phyloP scores from a whole-genome alignment of 129 eudicot genomes.

The Lactuca saligna region DNA sequence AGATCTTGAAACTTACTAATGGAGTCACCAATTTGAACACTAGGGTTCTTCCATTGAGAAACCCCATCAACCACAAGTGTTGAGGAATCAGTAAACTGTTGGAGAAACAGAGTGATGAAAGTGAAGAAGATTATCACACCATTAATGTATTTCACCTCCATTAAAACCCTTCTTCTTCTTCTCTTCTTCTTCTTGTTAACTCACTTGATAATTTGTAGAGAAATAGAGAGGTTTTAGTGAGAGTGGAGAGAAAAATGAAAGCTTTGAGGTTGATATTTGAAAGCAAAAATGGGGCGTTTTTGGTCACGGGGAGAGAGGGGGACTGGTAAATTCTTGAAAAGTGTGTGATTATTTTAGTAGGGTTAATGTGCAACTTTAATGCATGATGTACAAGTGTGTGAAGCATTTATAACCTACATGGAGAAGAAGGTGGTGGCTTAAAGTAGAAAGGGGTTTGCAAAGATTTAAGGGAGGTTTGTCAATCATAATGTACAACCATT shows the following conservation, averaged over 20 bases:
- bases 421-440: slow-evolving; percentile 9
- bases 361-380: background rate
- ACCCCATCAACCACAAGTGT: slow-evolving; percentile 86
- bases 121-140: slow-evolving; percentile 25
- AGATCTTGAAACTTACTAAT: slow-evolving; percentile 55
- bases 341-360: background rate
- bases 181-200: background rate
- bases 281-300: background rate
- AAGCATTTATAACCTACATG: background rate
- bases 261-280: slow-evolving; percentile 16
- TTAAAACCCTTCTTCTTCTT: slow-evolving; percentile 6
- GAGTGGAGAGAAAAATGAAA: slow-evolving; percentile 11
- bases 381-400: background rate
- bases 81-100: slow-evolving; percentile 41
- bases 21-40: slow-evolving; percentile 75
- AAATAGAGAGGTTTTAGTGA: slow-evolving; percentile 9
- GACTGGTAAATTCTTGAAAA: background rate
- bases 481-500: background rate
- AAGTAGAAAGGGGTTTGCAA: background rate
- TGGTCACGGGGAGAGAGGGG: slow-evolving; percentile 2
- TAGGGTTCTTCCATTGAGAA: slow-evolving; percentile 76
- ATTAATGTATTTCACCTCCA: slow-evolving; percentile 20
- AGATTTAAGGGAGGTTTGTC: background rate
- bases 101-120: slow-evolving; percentile 32
- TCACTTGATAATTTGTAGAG: background rate